Percentiles rank a stretch among this genome's conserved stretches.
Evolutionary conservation across 345 rosid genomes (phyloP).

Genomic region (Salix suchowensis): DNA sequence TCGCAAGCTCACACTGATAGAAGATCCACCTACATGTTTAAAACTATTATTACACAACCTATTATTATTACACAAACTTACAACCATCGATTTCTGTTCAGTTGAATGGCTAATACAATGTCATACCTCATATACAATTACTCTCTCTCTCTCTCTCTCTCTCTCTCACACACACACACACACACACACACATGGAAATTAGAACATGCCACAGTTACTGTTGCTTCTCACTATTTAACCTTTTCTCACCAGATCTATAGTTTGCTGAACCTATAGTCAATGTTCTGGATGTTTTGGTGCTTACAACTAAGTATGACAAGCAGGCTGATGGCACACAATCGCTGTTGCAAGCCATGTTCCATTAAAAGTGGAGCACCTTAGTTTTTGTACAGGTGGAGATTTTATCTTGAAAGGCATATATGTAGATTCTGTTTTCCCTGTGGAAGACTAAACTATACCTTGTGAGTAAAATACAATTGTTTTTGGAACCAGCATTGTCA

Average conservation of each 20-base stretch:
- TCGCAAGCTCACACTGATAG: background rate
- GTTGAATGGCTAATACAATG: background rate
- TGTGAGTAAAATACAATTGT: background rate
- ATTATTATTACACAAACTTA: background rate
- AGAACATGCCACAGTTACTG: background rate
- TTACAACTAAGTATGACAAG: conserved; percentile 9
- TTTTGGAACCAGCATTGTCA: background rate
- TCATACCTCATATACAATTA: too few species aligned
- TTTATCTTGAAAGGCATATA: conserved; percentile 39
- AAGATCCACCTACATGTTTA: background rate
- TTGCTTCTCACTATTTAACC: too few species aligned
- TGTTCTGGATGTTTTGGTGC: background rate
- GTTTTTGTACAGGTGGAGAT: conserved; percentile 46
- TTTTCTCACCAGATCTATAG: background rate
- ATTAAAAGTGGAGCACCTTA: conserved; percentile 46
- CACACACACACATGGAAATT: background rate
- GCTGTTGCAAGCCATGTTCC: conserved; percentile 31
- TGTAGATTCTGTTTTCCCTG: background rate
- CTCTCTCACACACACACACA: too few species aligned
- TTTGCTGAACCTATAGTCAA: background rate
- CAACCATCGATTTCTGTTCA: background rate
- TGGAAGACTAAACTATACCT: background rate
- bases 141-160: background rate
- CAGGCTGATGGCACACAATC: conserved; percentile 42
- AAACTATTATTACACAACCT: background rate